Evolutionary conservation across 768 basidiomycete genomes (phyloP).

Genomic region (Suillus subaureus): DNA sequence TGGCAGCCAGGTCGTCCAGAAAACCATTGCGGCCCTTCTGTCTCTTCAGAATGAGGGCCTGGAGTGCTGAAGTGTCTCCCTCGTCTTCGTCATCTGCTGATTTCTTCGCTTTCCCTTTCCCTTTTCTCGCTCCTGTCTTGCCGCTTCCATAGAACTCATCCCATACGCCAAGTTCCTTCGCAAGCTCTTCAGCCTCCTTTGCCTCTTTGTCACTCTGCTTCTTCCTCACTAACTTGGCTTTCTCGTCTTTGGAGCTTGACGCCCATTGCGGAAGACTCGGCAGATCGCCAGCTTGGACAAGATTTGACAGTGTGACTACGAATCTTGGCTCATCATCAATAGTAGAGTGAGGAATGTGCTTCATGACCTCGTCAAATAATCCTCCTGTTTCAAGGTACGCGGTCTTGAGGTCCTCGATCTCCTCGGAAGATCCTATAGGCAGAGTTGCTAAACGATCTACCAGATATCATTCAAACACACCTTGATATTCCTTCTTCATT

Average conservation of each 20-base stretch:
- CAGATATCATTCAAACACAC: conserved; percentile 38
- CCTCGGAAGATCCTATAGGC: conserved; percentile 77
- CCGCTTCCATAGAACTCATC: conserved; percentile 89
- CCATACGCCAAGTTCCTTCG: conserved; percentile 91
- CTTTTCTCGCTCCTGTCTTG: conserved; percentile 60
- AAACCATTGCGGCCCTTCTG: conserved; percentile 71
- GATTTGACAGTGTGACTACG: conserved; percentile 61
- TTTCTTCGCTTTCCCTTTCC: conserved; percentile 52
- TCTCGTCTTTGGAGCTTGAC: conserved; percentile 74
- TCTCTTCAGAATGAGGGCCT: conserved; percentile 81
- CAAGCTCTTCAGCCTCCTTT: conserved; percentile 78
- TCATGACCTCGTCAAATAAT: conserved; percentile 80
- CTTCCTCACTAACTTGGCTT: conserved; percentile 70
- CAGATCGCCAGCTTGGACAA: conserved; percentile 67
- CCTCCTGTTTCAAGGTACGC: conserved; percentile 78
- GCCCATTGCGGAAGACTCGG: conserved; percentile 63
- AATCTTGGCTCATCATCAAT: conserved; percentile 87
- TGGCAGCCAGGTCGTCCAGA: conserved; percentile 73
- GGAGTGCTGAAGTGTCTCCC: conserved; percentile 69
- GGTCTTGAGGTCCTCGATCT: conserved; percentile 72
- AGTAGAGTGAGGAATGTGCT: conserved; percentile 83
- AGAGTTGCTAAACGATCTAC: background rate
- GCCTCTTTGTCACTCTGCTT: conserved; percentile 81
- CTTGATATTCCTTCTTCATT: conserved; percentile 94
- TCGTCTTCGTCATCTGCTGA: conserved; percentile 32